Evolutionary conservation across 2,329 filamentous ascomycete genomes (phyloP).

Genomic region (Talaromyces rugulosus): DNA sequence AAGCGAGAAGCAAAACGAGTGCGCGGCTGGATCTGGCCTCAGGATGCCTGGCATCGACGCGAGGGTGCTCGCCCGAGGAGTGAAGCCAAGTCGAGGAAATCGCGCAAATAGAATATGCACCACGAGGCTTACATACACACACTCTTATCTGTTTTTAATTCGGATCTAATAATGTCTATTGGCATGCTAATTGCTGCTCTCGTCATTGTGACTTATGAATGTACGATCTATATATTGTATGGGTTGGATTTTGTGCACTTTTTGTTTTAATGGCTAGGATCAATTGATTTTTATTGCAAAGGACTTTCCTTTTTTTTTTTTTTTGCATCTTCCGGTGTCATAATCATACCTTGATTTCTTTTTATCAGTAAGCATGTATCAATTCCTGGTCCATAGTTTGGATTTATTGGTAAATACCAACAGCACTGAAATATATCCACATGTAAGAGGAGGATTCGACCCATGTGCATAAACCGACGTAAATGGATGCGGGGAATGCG

Average conservation of each 20-base stretch:
- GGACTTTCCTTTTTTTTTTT: background rate
- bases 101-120: conserved; percentile 27
- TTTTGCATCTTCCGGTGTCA: background rate
- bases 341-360: no score
- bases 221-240: background rate
- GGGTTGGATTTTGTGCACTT: background rate
- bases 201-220: background rate
- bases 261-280: background rate
- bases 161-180: background rate
- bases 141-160: background rate
- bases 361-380: background rate
- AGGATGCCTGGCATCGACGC: conserved; percentile 56
- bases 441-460: background rate
- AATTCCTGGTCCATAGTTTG: background rate
- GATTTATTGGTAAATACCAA: no score
- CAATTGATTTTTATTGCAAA: background rate
- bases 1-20: conserved; percentile 57
- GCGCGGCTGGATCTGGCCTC: conserved; percentile 60
- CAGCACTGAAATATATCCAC: no score
- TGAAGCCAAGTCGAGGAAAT: conserved; percentile 27
- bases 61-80: conserved; percentile 40
- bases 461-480: background rate
- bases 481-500: background rate
- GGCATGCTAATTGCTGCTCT: background rate
- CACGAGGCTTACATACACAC: background rate